These are phyloP conservation scores for Trichosporon coremiiforme DNA, from an alignment of 1,284 basidiomycete species.

Conservation along the genomic window DNA sequence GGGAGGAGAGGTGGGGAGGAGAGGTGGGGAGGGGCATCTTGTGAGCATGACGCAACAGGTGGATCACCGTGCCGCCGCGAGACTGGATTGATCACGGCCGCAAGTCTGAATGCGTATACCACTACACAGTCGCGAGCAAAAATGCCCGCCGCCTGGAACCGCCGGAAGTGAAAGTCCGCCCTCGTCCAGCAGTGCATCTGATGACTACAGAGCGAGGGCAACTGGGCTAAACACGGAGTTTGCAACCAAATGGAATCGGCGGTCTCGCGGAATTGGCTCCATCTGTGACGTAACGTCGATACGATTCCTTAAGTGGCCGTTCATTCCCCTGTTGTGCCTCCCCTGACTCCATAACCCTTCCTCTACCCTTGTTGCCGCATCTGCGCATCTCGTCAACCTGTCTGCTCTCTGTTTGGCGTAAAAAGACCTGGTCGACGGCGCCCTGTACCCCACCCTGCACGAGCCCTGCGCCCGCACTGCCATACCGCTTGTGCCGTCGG, in stretches of 20 bases:
- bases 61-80: not conserved
- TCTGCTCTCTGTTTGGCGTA: not conserved
- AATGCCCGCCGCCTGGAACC: not conserved
- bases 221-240: no score
- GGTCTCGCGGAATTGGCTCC: slow-evolving; percentile 1
- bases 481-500: slow-evolving; percentile 1
- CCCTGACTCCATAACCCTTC: not conserved
- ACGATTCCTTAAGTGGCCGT: not conserved
- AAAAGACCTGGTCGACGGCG: not conserved
- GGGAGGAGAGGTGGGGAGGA: not conserved
- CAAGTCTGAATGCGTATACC: not conserved
- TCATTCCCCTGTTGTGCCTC: not conserved
- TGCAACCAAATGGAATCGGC: not conserved
- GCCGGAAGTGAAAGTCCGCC: no score
- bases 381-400: not conserved
- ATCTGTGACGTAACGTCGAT: not conserved
- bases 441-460: not conserved
- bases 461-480: not conserved
- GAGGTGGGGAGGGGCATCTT: not conserved
- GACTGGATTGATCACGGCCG: not conserved
- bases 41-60: slow-evolving; percentile 6
- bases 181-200: no score
- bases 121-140: not conserved
- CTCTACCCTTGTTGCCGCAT: not conserved
- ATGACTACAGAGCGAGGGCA: no score